Evolutionary conservation across 179 eudicot genomes (phyloP), one percentile per base, ranked within the genome.

Genomic region (Sideroxylon spinosum): DNA sequence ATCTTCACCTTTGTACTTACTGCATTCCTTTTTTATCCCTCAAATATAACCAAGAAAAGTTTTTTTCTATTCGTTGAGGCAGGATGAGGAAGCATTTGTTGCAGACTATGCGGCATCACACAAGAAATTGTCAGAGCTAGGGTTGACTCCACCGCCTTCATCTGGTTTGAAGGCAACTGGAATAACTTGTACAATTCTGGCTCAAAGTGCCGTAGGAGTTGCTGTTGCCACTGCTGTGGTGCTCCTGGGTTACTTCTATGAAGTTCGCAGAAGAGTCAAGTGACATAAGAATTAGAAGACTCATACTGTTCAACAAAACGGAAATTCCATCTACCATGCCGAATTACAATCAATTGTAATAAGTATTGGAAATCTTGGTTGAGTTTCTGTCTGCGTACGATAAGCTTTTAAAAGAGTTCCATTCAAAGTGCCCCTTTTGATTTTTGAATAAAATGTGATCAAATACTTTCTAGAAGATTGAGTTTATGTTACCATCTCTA

Each of bases 1-100:
- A 3, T 37, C 44, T 37, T 37, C 44, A 37, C 44, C 44, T 37
- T 37, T 37, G 5, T 37, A 37, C 44, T 37, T 37, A 37, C 44
- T 37, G 44, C 44, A 37, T 37, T 48, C 16, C 56, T 52, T 52
- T 1, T 52, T 52, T 52, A 52, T 52, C 13, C 56, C 56, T 52
- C 56, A 37, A 37, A 37, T 37, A 37, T 37, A 37, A 37, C 44
- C 44, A 37, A 37, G 44, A 37, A 37, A 37, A 6, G 44, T 37
- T 37, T 37, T 16, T 9, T 44, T 49, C 26, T 17, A 23, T 78
- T 26, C 50, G 55, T 74, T n/a, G 44, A 68, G 67, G 61, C 85
- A 91, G 96, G 96, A 93, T 74, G 90, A 92, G 77, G 91, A 87
- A 22, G 92, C 88, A 14, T 93, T 93, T 84, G 89, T 93, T 82